Conservation (phyloP, 805 yeast genomes). For the Saccharomycopsis malanga region DNA sequence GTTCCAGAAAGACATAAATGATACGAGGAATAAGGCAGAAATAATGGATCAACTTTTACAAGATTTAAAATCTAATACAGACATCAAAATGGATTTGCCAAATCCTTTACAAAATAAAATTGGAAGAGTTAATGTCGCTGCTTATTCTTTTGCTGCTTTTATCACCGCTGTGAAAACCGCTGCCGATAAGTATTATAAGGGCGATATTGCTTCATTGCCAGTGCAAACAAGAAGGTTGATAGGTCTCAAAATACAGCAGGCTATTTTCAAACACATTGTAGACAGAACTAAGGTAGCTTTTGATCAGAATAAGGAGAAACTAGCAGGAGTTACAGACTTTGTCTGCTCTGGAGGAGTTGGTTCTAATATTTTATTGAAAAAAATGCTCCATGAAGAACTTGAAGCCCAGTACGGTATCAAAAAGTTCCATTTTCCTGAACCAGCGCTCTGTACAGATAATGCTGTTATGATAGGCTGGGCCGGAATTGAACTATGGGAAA, state of each 20-base stretch:
- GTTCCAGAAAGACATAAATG: constrained; percentile 24
- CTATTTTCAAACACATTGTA: constrained; percentile 65
- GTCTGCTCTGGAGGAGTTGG: constrained; percentile 96
- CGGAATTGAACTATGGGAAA: constrained; percentile 79
- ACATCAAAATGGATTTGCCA: constrained; percentile 29
- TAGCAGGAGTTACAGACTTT: constrained; percentile 42
- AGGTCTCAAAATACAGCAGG: constrained; percentile 54
- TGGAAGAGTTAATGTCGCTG: constrained; percentile 37
- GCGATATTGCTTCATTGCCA: constrained; percentile 21
- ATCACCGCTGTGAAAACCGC: constrained; percentile 45
- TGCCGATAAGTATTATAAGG: constrained; percentile 27
- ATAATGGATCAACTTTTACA: too few relatives aligned
- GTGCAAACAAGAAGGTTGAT: constrained; percentile 34
- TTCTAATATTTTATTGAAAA: constrained; percentile 54
- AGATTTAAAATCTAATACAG: constrained; percentile 3
- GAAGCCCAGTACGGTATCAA: constrained; percentile 24
- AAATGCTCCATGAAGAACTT: constrained; percentile 38
- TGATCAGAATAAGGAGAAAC: constrained; percentile 32
- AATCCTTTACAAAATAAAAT: constrained; percentile 48
- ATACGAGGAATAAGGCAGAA: constrained; percentile 13
- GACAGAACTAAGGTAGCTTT: constrained; percentile 53
- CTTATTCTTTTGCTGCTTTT: constrained; percentile 77
- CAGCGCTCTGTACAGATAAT: constrained; percentile 81
- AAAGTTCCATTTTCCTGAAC: constrained; percentile 60
- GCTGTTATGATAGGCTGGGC: constrained; percentile 98